Base-by-base conservation (phyloP, 768 basidiomycete species). In the Solioccasus polychromus region DNA sequence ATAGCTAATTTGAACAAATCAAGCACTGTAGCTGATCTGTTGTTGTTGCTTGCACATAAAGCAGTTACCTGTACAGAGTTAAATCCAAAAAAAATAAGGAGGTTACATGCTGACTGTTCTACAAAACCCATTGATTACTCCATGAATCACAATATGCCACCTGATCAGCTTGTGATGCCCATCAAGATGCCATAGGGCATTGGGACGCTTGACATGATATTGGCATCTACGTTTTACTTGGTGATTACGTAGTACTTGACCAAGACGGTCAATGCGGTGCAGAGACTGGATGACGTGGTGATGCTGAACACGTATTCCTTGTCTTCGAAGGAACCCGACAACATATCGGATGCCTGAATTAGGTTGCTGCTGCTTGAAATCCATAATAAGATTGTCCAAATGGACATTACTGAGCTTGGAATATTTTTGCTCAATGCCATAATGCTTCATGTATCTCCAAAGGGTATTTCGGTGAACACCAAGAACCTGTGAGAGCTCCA, bases 91-190 rank as follows among this genome's bases (percentile, higher is more conserved):
- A 68, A 44, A 50, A 24, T 23, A 64, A n/a, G n/a, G n/a, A n/a
- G n/a, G 31, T 32, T 15, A 32, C 14, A 32, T n/a, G n/a, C 28
- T 29, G 7, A 12, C 61, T 5, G 42, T 66, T 11, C 56, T 8
- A 45, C 53, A 56, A 25, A 49, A 65, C 1, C 66, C 64, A 43
- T 68, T 58, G 20, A 64, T 49, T 9, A 64, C 25, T 0, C 53
- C 59, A 42, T 63, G 62, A 12, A 63, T 63, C 0, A 63, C 57
- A 35, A 62, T 47, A 1, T 55, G 57, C 61, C 55, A 64, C 1
- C 22, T 12, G 18, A 66, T 66, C 0, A 66, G 41, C 17, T 66
- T 66, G 41, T 66, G 61, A 45, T 66, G 59, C 0, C 62, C 55
- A 35, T 64, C 58, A 1, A 57, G n/a, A 30, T 64, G 62, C 62